Evolutionary conservation across 495 filamentous ascomycete genomes (phyloP), one percentile per base, ranked within the genome.

Genomic region (Thozetella sp.): DNA sequence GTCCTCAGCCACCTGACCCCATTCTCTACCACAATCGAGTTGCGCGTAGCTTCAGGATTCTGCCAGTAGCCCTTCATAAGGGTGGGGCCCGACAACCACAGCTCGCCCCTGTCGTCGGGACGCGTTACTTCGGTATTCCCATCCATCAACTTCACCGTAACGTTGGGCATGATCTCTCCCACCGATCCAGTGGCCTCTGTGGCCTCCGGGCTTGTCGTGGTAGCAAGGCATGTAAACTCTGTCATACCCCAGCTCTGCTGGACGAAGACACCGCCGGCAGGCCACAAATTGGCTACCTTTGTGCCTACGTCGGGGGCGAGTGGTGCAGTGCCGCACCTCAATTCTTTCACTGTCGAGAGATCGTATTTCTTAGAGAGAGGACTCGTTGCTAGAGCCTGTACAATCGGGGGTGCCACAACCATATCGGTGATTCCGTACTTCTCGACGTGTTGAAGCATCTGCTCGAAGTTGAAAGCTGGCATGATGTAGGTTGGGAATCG

Each of bases 41-140:
- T 81, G 79, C 54, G 85, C 80, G 67, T 90, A 89, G 10, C 88
- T 85, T 62, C 79, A 82, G 71, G 83, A 86, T 54, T 54, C 25
- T 25, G 2, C 52, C 52, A 54, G 52, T 54, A 54, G 2, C 52
- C 52, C 23, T 30, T 26, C 25, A 26, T 30, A 12, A 54, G n/a
- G 52, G 25, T 54, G 13, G 52, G 52, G 2, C 52, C 52, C 3
- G 25, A 12, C 3, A 54, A 17, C 25, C 27, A 54, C 24, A 54
- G 25, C 52, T 54, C 52, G 15, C 54, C 54, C 27, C 34, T 37
- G 30, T 54, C 26, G 30, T 20, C 57, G 2, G 25, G 48, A 25
- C 12, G 23, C 24, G 26, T 53, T 25, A 22, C 20, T 22, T 53
- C 57, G 57, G 17, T 26, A 22, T 53, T 54, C 2, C 22, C 48